These are phyloP conservation scores for Fraxinus platypoda DNA, from an alignment of 305 asterid species.

Conservation along the genomic window DNA sequence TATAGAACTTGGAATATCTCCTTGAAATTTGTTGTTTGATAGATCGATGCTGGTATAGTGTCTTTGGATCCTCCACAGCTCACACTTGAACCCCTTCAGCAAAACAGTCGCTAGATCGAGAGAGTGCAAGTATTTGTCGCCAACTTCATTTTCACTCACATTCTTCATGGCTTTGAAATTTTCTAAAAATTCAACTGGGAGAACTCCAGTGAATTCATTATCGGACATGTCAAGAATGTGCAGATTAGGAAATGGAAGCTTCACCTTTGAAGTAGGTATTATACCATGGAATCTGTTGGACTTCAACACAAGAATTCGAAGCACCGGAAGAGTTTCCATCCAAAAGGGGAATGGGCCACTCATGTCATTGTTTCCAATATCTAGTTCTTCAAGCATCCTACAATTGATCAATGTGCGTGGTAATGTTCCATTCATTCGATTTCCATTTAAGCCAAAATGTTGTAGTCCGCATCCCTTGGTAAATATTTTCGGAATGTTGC, in stretches of 20 bases:
- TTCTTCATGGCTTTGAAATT: constrained; percentile 26
- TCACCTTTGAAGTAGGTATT: neutral
- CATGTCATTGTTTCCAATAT: constrained; percentile 12
- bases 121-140: rapidly evolving
- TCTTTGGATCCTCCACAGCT: neutral
- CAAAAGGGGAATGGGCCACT: constrained; percentile 19
- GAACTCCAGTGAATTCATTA: constrained; percentile 21
- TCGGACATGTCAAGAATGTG: constrained; percentile 27
- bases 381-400: neutral
- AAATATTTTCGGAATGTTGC: neutral
- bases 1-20: neutral
- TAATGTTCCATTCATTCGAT: constrained; percentile 15
- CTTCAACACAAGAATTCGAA: constrained; percentile 14
- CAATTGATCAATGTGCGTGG: constrained; percentile 19
- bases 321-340: constrained; percentile 16
- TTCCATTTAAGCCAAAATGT: constrained; percentile 14
- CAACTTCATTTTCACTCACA: neutral
- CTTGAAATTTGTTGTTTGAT: neutral
- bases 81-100: neutral
- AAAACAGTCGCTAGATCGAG: neutral
- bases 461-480: neutral
- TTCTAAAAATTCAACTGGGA: constrained; percentile 11
- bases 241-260: constrained; percentile 21
- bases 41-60: neutral
- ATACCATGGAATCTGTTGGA: constrained; percentile 14